phyloP scores from a whole-genome alignment of 73 alveolate species.

The Stentor coeruleus region DNA sequence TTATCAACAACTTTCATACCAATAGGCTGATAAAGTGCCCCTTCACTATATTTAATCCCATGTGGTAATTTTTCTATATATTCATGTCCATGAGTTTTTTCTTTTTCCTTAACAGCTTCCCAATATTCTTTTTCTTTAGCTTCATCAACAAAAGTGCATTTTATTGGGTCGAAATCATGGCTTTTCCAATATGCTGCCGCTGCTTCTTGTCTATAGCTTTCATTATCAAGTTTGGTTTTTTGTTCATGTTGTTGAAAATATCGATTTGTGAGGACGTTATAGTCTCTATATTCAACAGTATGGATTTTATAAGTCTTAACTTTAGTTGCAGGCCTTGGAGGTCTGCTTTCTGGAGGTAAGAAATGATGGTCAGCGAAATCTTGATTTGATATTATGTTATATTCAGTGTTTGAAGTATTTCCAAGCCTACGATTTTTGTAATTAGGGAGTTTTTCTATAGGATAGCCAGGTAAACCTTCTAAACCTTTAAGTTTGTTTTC shows the following conservation, averaged over 20 bases:
- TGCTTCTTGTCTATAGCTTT: slow-evolving; percentile 69
- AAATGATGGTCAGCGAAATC: slow-evolving; percentile 69
- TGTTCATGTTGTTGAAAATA: slow-evolving; percentile 74
- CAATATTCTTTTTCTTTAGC: slow-evolving; percentile 66
- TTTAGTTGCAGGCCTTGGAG: slow-evolving; percentile 35
- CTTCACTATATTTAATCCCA: slow-evolving; percentile 56
- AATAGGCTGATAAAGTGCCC: slow-evolving; percentile 79
- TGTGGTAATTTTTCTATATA: slow-evolving; percentile 75
- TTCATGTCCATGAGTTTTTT: slow-evolving; percentile 78
- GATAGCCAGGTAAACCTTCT: slow-evolving; percentile 81
- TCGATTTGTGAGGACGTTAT: slow-evolving; percentile 68
- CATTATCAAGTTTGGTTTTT: slow-evolving; percentile 68
- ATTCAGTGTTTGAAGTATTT: slow-evolving; percentile 45
- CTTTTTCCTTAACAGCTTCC: slow-evolving; percentile 46
- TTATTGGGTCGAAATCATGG: slow-evolving; percentile 80
- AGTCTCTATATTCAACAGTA: slow-evolving; percentile 73
- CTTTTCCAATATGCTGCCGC: slow-evolving; percentile 82
- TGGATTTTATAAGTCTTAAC: slow-evolving; percentile 39
- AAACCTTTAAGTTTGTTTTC: slow-evolving; percentile 85
- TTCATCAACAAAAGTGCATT: slow-evolving; percentile 62
- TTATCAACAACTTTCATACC: slow-evolving; percentile 70
- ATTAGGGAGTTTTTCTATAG: slow-evolving; percentile 67
- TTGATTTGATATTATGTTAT: slow-evolving; percentile 70
- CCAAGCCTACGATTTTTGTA: slow-evolving; percentile 39
- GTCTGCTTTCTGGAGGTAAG: slow-evolving; percentile 83